A percentile compares a stretch with the other conserved stretches of the same genome.
Conservation (phyloP, 116 monocot species). For the Cymodocea nodosa region DNA sequence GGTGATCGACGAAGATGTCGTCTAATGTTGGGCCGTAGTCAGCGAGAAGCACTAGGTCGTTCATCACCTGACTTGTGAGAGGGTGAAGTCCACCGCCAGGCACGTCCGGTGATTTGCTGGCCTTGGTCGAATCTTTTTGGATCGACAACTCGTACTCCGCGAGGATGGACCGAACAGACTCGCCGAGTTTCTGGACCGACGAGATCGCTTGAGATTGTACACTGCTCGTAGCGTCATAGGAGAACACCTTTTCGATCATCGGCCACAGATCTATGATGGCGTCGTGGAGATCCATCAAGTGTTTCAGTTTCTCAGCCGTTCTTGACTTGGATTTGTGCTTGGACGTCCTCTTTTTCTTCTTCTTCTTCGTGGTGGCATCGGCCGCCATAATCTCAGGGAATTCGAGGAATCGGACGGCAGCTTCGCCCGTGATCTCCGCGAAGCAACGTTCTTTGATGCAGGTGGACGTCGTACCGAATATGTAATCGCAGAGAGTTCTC, state of each 20-base stretch:
- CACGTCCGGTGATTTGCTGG: background rate
- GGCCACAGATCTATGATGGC: constrained; percentile 24
- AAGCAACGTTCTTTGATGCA: constrained; percentile 40
- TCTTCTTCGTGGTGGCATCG: background rate
- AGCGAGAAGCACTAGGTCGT: constrained; percentile 38
- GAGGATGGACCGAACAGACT: constrained; percentile 28
- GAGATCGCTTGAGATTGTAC: constrained; percentile 20
- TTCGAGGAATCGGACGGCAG: constrained; percentile 27
- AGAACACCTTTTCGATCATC: constrained; percentile 38
- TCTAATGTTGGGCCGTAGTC: constrained; percentile 23
- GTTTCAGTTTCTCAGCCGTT: constrained; percentile 42
- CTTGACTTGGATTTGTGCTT: background rate
- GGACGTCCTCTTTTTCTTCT: constrained; percentile 14
- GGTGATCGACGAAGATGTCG: constrained; percentile 26
- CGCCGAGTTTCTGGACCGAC: constrained; percentile 23
- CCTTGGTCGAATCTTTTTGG: constrained; percentile 29
- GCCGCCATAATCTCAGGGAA: constrained; percentile 32
- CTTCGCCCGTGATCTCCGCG: constrained; percentile 25
- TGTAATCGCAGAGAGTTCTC: constrained; percentile 34
- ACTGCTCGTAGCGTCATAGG: constrained; percentile 18
- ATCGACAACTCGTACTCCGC: constrained; percentile 44
- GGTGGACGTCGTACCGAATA: constrained; percentile 29
- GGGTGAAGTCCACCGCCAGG: constrained; percentile 45
- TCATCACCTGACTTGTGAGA: constrained; percentile 38
- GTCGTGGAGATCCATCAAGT: constrained; percentile 39